A percentile compares a stretch with the other conserved stretches of the same genome.
Conservation (phyloP, 306 rosid genomes). For the Begonia fuchsioides region DNA sequence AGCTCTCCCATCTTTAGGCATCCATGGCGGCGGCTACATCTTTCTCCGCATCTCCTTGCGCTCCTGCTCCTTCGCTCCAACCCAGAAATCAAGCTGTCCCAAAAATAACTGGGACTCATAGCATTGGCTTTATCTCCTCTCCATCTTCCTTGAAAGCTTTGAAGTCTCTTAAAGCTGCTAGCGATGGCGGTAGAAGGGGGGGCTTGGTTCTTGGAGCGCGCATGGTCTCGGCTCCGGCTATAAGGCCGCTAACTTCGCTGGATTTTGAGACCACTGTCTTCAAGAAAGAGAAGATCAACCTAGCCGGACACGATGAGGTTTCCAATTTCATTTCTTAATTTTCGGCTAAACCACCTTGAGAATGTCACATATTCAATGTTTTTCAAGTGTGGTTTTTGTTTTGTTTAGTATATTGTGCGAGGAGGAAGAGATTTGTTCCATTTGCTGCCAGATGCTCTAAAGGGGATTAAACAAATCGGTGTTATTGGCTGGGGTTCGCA, state of each 20-base stretch:
- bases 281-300: slow-evolving; percentile 75
- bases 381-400: neutral
- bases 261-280: slow-evolving; percentile 72
- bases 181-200: neutral
- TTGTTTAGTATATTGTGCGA: slow-evolving; percentile 58
- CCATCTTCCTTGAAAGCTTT: slow-evolving; percentile 16
- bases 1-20: neutral
- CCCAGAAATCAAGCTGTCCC: neutral
- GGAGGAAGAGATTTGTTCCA: slow-evolving; percentile 92
- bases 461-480: slow-evolving; percentile 92
- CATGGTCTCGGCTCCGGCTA: slow-evolving; percentile 50
- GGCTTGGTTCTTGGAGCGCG: slow-evolving; percentile 47
- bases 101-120: neutral
- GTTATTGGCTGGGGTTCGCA: slow-evolving; percentile 99
- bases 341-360: neutral
- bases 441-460: slow-evolving; percentile 75
- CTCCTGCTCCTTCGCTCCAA: neutral
- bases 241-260: slow-evolving; percentile 21
- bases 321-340: neutral
- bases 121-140: slow-evolving; percentile 10
- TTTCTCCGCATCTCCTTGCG: neutral
- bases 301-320: slow-evolving; percentile 90
- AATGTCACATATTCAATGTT: too few species aligned
- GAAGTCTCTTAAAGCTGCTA: slow-evolving; percentile 16
- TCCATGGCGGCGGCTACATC: slow-evolving; percentile 3